These are phyloP conservation scores for Vitis hybrid DNA, from an alignment of 177 flowering plant genomes.

Conservation along the genomic window DNA sequence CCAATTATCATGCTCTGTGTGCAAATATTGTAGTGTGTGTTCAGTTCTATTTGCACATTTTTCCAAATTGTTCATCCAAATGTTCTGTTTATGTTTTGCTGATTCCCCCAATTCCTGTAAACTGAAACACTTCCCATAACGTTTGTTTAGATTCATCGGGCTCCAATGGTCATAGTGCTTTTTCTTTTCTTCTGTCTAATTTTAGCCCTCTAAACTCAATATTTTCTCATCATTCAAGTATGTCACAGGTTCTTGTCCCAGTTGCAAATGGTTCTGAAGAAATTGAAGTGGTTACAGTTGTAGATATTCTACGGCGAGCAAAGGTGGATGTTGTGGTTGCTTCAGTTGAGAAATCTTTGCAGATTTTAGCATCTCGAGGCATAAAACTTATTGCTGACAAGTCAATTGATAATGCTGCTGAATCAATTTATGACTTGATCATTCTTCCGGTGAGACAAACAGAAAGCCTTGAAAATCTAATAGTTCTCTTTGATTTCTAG, in stretches of 20 bases:
- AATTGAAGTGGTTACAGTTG: slow-evolving; percentile 71
- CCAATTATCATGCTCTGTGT: too few relatives aligned
- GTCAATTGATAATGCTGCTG: slow-evolving; percentile 58
- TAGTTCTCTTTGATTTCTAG: background rate
- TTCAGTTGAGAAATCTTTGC: slow-evolving; percentile 71
- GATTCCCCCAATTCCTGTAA: too few relatives aligned
- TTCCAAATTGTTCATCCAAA: too few relatives aligned
- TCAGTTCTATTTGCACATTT: too few relatives aligned
- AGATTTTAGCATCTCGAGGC: slow-evolving; percentile 61
- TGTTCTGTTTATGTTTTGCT: too few relatives aligned
- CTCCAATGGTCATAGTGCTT: background rate
- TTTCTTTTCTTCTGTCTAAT: background rate
- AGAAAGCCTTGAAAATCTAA: background rate
- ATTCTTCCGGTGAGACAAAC: slow-evolving; percentile 81
- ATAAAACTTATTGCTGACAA: slow-evolving; percentile 81
- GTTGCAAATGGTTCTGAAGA: slow-evolving; percentile 90
- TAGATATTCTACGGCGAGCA: slow-evolving; percentile 82
- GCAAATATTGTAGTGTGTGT: too few relatives aligned
- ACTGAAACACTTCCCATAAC: too few relatives aligned
- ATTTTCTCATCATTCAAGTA: background rate
- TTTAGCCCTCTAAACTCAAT: background rate
- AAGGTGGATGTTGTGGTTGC: slow-evolving; percentile 77
- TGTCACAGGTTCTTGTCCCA: slow-evolving; percentile 85
- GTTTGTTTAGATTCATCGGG: background rate
- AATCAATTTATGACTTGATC: slow-evolving; percentile 69